Evolutionary conservation across 352 stramenopile species (phyloP).

Genomic region (Phytopythium cucurbitacearum): DNA sequence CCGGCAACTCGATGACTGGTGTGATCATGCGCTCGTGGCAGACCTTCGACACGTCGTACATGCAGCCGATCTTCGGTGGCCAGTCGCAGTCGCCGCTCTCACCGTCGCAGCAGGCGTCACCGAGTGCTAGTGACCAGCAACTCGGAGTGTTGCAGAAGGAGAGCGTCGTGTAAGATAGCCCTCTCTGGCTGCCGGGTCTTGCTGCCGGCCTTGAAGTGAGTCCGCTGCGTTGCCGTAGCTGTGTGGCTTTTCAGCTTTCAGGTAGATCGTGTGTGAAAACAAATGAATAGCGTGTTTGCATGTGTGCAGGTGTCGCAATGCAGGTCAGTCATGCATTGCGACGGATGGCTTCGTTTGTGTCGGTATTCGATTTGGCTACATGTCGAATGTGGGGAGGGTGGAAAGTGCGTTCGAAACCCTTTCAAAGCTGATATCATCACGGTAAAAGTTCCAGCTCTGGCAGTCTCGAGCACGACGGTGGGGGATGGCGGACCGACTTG

Average conservation of each 20-base stretch:
- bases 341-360: too few species aligned
- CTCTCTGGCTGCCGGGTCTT: not conserved
- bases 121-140: conserved; percentile 8
- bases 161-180: conserved; percentile 28
- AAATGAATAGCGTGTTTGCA: too few species aligned
- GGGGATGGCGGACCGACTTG: conserved; percentile 1
- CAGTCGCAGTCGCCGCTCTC: conserved; percentile 23
- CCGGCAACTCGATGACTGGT: conserved; percentile 42
- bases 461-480: not conserved
- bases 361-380: too few species aligned
- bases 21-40: conserved; percentile 79
- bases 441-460: too few species aligned
- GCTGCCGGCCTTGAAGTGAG: not conserved
- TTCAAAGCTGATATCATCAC: not conserved
- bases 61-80: conserved; percentile 81
- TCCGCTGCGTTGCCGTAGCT: not conserved
- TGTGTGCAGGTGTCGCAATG: too few species aligned
- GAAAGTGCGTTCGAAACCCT: not conserved
- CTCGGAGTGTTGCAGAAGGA: conserved; percentile 41
- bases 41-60: conserved; percentile 69
- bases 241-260: not conserved
- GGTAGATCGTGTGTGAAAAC: not conserved
- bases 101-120: conserved; percentile 7
- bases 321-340: too few species aligned
- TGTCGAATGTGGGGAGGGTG: too few species aligned